A percentile compares a stretch with the other conserved stretches of the same genome.
phyloP scores from a whole-genome alignment of 1,284 basidiomycete genomes.

The Xanthoconium separans region DNA sequence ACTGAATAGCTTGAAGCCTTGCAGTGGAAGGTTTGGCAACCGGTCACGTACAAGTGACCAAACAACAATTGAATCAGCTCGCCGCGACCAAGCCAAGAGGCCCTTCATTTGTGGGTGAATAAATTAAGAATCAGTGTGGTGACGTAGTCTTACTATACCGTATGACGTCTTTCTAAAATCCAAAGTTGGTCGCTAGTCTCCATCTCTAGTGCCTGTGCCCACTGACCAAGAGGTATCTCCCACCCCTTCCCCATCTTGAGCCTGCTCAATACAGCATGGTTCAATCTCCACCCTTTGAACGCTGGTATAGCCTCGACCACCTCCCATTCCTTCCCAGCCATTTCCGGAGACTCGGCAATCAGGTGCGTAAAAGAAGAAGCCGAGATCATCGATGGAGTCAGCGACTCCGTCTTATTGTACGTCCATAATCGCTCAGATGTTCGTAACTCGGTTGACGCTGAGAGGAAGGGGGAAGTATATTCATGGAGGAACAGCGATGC shows the following conservation, averaged over 20 bases:
- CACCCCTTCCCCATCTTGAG: slow-evolving; percentile 25
- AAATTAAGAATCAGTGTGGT: too few relatives aligned
- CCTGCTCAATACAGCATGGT: slow-evolving; percentile 17
- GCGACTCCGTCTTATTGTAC: slow-evolving; percentile 79
- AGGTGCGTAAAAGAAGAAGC: slow-evolving; percentile 57
- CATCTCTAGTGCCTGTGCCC: slow-evolving; percentile 39
- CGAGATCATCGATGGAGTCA: slow-evolving; percentile 42
- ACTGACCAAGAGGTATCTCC: slow-evolving; percentile 24
- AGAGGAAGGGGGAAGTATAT: slow-evolving; percentile 49
- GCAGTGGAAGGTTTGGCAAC: too few relatives aligned
- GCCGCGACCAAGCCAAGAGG: too few relatives aligned
- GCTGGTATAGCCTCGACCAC: slow-evolving; percentile 43
- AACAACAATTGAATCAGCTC: too few relatives aligned
- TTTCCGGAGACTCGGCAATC: slow-evolving; percentile 44
- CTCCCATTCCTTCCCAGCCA: slow-evolving; percentile 37
- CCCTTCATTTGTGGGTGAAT: too few relatives aligned
- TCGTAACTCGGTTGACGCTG: slow-evolving; percentile 7
- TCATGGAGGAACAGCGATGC: slow-evolving; percentile 86
- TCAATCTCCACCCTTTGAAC: slow-evolving; percentile 50
- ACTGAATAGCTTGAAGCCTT: too few relatives aligned
- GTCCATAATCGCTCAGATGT: slow-evolving; percentile 42
- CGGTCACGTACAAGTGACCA: too few relatives aligned
- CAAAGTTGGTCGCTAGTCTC: slow-evolving; percentile 48
- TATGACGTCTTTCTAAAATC: slow-evolving; percentile 42
- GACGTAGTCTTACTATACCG: not conserved